Evolutionary conservation across 1,139 yeast species (phyloP), one percentile per base, ranked within the genome.

Genomic region (Candida tropicalis): DNA sequence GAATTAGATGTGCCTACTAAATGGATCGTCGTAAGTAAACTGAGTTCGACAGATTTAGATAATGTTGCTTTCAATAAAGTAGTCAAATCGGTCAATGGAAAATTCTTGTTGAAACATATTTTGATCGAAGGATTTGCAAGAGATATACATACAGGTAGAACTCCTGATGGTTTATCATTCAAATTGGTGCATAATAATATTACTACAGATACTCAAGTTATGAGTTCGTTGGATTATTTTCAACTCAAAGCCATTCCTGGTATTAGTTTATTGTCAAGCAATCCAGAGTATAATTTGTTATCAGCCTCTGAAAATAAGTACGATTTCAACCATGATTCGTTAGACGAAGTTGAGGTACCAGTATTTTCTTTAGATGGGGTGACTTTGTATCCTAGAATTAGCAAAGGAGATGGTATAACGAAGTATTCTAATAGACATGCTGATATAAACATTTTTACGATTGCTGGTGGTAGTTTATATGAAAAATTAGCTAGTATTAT

Each of bases 381-480:
- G 0, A 65, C 65, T 0, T 46, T 82, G 0, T 66, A 60, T 45
- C 82, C 87, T 3, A 58, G 73, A 24, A 66, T 84, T 17, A 52
- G 47, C 1, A 70, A 20, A 12, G 38, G 31, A 20, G 18, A 27
- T 11, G 39, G 25, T 3, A 26, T 31, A 13, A 39, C 32, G 5
- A 25, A 31, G 22, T 33, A 25, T 12, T 27, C 38, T 11, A 27
- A 16, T 26, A 54, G 57, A 31, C 70, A 72, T 26, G 86, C 91
- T 0, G 86, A 81, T 16, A 78, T 91, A 41, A 88, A 93, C 60
- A 83, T 91, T 29, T 90, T 89, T 61, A 77, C 95, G 0, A 83
- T 89, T 28, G 91, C 96, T 0, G 80, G 90, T 48, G 96, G 96
- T 0, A 85, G 78, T 43, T 62, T 81, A 29, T 88, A 90, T 57